Conservation (phyloP, 805 yeast genomes). For the Wickerhamomyces canadensis region DNA sequence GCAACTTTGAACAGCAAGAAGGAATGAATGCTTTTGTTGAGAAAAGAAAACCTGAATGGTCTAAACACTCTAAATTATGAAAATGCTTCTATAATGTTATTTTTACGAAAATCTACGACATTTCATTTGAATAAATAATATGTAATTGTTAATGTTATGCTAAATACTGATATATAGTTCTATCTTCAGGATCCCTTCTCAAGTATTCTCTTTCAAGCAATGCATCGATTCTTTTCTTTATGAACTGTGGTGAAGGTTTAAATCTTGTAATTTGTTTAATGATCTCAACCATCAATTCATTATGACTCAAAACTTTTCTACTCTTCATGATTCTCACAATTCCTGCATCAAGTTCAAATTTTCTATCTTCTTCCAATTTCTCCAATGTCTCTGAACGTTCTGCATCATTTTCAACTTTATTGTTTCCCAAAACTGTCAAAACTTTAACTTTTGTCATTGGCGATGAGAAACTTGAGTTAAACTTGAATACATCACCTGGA, state of each 20-base stretch:
- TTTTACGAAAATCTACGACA: no score
- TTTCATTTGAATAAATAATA: no score
- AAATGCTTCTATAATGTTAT: not conserved
- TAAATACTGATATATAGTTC: constrained; percentile 58
- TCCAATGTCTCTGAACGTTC: constrained; percentile 40
- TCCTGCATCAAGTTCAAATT: constrained; percentile 74
- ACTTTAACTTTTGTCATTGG: constrained; percentile 69
- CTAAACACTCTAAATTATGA: constrained; percentile 12
- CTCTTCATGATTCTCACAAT: constrained; percentile 85
- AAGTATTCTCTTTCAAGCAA: constrained; percentile 78
- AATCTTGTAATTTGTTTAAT: constrained; percentile 61
- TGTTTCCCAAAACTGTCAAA: constrained; percentile 41
- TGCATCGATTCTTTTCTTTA: constrained; percentile 69
- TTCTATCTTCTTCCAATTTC: constrained; percentile 57
- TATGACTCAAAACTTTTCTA: constrained; percentile 53
- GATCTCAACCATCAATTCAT: constrained; percentile 61
- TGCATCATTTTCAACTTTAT: constrained; percentile 42
- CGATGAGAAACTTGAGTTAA: constrained; percentile 66
- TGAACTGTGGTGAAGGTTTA: constrained; percentile 58
- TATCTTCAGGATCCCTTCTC: constrained; percentile 59
- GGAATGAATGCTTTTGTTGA: constrained; percentile 49
- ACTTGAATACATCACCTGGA: constrained; percentile 53
- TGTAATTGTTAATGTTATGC: no score
- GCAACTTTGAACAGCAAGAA: constrained; percentile 40
- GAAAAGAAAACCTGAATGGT: constrained; percentile 33